Evolutionary conservation across 116 monocot genomes (phyloP), one percentile per base, ranked within the genome.

Genomic region (Phalaenopsis hybrid): DNA sequence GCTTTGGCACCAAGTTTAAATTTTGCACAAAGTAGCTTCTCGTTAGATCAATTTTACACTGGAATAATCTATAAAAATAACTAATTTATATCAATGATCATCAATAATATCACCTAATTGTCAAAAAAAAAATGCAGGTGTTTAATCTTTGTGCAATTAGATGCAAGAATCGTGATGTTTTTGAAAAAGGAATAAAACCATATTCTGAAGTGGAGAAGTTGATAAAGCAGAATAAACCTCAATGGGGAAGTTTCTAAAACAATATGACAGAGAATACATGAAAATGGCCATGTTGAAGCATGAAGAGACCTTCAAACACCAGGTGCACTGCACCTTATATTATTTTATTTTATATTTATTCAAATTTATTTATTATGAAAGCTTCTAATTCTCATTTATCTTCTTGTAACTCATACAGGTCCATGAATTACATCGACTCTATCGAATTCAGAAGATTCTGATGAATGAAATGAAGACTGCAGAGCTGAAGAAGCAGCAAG

Each of bases 361-460:
- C 63, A 63, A 8, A 6, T 63, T n/a, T 23, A 63, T 63, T 72
- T 37, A 43, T n/a, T 41, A 41, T 13, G 1, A 43, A 72, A n/a
- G 44, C 8, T 18, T 73, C 21, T 1, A 44, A 75, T 11, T 45
- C 21, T 13, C 17, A 75, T 2, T 20, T n/a, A 1, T 21, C 75
- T 45, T n/a, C 9, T 43, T 72, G 37, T 41, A 75, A 33, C 17
- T 73, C 41, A 6, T 83, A 73, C 81, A 96, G 96, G 94, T 96
- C 12, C 86, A 85, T 75, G 96, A 96, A 83, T 94, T 96, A 31
- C 96, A 96, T 78, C 91, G 96, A 1, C 84, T 96, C 28, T 96
- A 96, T 85, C 77, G 84, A 82, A 86, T 91, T 43, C 96, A 96
- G 89, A 94, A 89, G 84, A 67, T 88, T 57, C 34, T 96, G 65